phyloP scores from a whole-genome alignment of 2,329 filamentous ascomycete species.

The Esteya vermicola region DNA sequence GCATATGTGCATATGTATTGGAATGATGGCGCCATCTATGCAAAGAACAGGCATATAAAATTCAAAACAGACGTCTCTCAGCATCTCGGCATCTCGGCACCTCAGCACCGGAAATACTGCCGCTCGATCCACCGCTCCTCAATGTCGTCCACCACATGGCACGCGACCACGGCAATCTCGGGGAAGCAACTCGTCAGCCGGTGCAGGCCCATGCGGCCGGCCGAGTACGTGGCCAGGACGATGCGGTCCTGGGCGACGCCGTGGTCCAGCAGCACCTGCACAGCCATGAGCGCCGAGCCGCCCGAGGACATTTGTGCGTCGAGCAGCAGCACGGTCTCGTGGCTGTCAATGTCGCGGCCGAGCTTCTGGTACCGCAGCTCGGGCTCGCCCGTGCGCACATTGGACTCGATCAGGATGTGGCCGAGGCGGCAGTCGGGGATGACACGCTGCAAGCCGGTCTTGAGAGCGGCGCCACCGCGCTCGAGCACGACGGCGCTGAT shows the following conservation, averaged over 20 bases:
- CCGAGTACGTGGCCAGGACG: constrained; percentile 85
- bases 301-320: constrained; percentile 94
- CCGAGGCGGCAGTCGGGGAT: constrained; percentile 88
- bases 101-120: constrained; percentile 74
- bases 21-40: too few species aligned
- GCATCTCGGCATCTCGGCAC: background rate
- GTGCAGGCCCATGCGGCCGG: constrained; percentile 71
- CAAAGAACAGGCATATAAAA: too few species aligned
- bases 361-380: constrained; percentile 84
- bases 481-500: constrained; percentile 80
- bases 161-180: constrained; percentile 72
- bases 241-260: constrained; percentile 75
- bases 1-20: too few species aligned
- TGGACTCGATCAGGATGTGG: constrained; percentile 80
- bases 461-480: constrained; percentile 76
- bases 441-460: constrained; percentile 75
- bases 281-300: constrained; percentile 78
- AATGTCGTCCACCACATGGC: constrained; percentile 64
- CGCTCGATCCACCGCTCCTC: constrained; percentile 85
- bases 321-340: constrained; percentile 65
- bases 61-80: too few species aligned
- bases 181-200: constrained; percentile 81
- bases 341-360: constrained; percentile 54
- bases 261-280: constrained; percentile 89
- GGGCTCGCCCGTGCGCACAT: constrained; percentile 71